phyloP scores from a whole-genome alignment of 2,329 filamentous ascomycete genomes.

The Akanthomyces muscarius region DNA sequence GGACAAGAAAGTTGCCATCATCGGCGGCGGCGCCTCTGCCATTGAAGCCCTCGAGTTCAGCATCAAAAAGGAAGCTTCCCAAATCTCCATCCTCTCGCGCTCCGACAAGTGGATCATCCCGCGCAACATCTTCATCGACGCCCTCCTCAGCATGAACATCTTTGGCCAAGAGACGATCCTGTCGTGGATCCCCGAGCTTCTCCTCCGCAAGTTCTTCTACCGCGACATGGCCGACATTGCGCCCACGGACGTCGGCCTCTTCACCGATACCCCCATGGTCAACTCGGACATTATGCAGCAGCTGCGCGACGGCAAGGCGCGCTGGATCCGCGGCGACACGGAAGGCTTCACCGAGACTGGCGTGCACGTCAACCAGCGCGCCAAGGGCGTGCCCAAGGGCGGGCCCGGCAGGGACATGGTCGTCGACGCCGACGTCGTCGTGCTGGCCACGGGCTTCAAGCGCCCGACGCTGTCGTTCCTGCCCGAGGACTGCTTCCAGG shows the following conservation, averaged over 20 bases:
- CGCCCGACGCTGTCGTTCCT: slow-evolving; percentile 71
- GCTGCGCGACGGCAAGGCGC: slow-evolving; percentile 65
- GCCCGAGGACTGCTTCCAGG: slow-evolving; percentile 65
- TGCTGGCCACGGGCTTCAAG: slow-evolving; percentile 80
- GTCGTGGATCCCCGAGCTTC: slow-evolving; percentile 72
- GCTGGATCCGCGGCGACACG: slow-evolving; percentile 81
- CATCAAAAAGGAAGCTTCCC: slow-evolving; percentile 58
- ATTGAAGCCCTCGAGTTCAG: slow-evolving; percentile 82
- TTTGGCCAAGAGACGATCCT: slow-evolving; percentile 72
- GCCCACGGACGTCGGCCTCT: slow-evolving; percentile 67
- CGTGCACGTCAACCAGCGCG: slow-evolving; percentile 66
- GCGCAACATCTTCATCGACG: slow-evolving; percentile 69
- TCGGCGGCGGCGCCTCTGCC: slow-evolving; percentile 73
- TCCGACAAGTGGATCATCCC: slow-evolving; percentile 88
- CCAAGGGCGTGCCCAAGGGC: slow-evolving; percentile 68
- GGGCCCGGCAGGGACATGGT: slow-evolving; percentile 65
- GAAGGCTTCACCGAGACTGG: slow-evolving; percentile 59
- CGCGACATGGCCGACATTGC: slow-evolving; percentile 72
- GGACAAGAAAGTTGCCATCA: slow-evolving; percentile 70
- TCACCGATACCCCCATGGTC: slow-evolving; percentile 81
- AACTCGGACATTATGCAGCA: slow-evolving; percentile 77
- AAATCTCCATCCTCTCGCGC: slow-evolving; percentile 69
- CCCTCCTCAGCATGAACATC: slow-evolving; percentile 71
- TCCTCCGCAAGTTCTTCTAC: slow-evolving; percentile 78
- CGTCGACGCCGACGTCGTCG: slow-evolving; percentile 69